Conservation (phyloP, 495 filamentous ascomycete genomes). For the Annulohypoxylon bovei region DNA sequence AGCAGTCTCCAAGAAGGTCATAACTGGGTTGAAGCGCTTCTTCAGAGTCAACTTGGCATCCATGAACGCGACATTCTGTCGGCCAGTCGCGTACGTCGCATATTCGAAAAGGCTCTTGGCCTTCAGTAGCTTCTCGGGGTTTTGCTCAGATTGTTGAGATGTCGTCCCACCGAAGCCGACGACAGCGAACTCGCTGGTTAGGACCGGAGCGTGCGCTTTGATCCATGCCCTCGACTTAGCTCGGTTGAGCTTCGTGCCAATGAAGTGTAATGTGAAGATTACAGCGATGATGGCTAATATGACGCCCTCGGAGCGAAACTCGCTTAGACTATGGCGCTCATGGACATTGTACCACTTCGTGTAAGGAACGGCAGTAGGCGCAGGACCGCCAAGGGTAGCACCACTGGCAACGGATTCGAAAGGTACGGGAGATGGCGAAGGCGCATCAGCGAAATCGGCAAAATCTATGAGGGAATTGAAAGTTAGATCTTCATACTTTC, state of each 20-base stretch:
- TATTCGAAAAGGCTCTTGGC: conserved; percentile 88
- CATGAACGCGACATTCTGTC: conserved; percentile 91
- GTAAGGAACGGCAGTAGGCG: conserved; percentile 67
- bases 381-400: conserved; percentile 53
- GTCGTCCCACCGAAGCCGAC: conserved; percentile 75
- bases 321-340: conserved; percentile 80
- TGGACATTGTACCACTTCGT: conserved; percentile 98
- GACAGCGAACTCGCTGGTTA: conserved; percentile 85
- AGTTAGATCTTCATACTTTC: conserved; percentile 1
- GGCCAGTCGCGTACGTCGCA: conserved; percentile 88
- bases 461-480: conserved; percentile 65
- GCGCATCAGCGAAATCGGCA: conserved; percentile 78
- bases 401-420: conserved; percentile 44
- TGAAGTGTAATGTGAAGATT: conserved; percentile 80
- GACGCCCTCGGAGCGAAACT: conserved; percentile 89
- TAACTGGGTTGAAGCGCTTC: conserved; percentile 91
- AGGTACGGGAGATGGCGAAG: conserved; percentile 66
- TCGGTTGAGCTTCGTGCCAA: conserved; percentile 83
- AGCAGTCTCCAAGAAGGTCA: conserved; percentile 70
- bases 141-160: conserved; percentile 46
- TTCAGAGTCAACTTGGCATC: conserved; percentile 83
- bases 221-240: conserved; percentile 84
- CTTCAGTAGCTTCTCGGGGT: conserved; percentile 72
- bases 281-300: conserved; percentile 78
- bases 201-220: conserved; percentile 71